Evolutionary conservation across 768 basidiomycete genomes (phyloP), one percentile per base, ranked within the genome.

Genomic region (Multifurca ochricompacta): DNA sequence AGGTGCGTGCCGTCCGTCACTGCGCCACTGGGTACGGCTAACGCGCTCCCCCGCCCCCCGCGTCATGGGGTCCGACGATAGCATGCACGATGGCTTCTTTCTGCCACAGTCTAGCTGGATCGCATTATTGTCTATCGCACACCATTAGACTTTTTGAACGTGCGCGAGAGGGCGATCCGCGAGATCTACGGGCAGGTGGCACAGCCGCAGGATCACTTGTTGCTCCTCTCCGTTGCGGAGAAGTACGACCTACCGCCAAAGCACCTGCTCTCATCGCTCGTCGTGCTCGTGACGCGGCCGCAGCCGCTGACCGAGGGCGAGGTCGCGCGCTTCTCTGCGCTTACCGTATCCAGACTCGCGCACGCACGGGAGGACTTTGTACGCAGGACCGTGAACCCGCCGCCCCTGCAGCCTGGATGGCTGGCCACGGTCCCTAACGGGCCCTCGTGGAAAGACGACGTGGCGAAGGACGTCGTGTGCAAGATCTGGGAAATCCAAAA

Each of bases 21-120:
- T 2, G 2, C 14, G 19, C 10, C 46, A 10, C 34, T 14, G 7
- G n/a, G 10, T 23, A 4, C 44, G 18, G n/a, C 49, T 49, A n/a
- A 49, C 37, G 8, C 8, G 27, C 13, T 41, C 19, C 23, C 23
- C 27, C 25, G 8, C 7, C 44, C 4, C 3, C 44, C 30, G 28
- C 10, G 32, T 34, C 25, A 10, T 3, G 28, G 10, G 19, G 1
- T 13, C 32, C 10, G n/a, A 10, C 25, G 30, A 27, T 6, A 56
- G 55, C 44, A 56, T 56, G 45, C 45, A 47, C 27, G 55, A 56
- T 8, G 39, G n/a, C 30, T 56, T 56, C 32, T 21, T 39, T 6
- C 50, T 56, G 3, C 37, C 55, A 4, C 50, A 42, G 19, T 0
- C 31, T 19, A 51, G 50, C 45, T 56, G 55, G 55, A 44, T 56